phyloP scores from a whole-genome alignment of 2,329 filamentous ascomycete genomes.

The Reticulascus tulasneorum region DNA sequence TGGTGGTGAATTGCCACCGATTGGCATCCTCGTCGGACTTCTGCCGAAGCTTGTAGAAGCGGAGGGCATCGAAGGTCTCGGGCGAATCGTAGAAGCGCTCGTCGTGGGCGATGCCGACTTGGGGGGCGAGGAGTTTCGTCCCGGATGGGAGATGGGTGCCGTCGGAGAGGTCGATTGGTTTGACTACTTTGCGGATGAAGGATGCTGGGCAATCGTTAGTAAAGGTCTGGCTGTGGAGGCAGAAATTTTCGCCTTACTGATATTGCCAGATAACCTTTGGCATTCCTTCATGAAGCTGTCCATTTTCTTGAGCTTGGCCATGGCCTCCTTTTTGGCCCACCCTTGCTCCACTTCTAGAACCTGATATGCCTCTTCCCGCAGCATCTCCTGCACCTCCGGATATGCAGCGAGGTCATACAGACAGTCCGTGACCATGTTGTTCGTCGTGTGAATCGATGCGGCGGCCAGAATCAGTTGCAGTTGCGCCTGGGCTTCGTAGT shows the following conservation, averaged over 20 bases:
- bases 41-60: slow-evolving; percentile 43
- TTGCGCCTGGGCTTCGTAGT: slow-evolving; percentile 34
- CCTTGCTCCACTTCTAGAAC: slow-evolving; percentile 37
- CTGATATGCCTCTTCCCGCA: slow-evolving; percentile 43
- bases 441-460: slow-evolving; percentile 42
- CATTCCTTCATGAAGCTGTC: slow-evolving; percentile 47
- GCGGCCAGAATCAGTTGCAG: slow-evolving; percentile 41
- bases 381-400: slow-evolving; percentile 41
- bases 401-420: slow-evolving; percentile 46
- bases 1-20: slow-evolving; percentile 39
- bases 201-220: slow-evolving; percentile 29
- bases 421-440: slow-evolving; percentile 41
- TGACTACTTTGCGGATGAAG: slow-evolving; percentile 42
- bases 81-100: slow-evolving; percentile 35
- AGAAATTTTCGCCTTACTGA: slow-evolving; percentile 29
- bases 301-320: slow-evolving; percentile 40
- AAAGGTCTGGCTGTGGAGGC: too few relatives aligned
- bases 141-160: slow-evolving; percentile 39
- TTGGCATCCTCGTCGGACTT: slow-evolving; percentile 31
- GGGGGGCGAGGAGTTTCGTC: slow-evolving; percentile 37
- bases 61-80: slow-evolving; percentile 43
- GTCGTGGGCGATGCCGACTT: slow-evolving; percentile 37
- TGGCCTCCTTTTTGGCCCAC: slow-evolving; percentile 38
- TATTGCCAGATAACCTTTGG: slow-evolving; percentile 35
- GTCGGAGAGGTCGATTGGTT: slow-evolving; percentile 40